Base-by-base conservation (phyloP, 2,329 filamentous ascomycete genomes). In the Thielaviopsis musarum region DNA sequence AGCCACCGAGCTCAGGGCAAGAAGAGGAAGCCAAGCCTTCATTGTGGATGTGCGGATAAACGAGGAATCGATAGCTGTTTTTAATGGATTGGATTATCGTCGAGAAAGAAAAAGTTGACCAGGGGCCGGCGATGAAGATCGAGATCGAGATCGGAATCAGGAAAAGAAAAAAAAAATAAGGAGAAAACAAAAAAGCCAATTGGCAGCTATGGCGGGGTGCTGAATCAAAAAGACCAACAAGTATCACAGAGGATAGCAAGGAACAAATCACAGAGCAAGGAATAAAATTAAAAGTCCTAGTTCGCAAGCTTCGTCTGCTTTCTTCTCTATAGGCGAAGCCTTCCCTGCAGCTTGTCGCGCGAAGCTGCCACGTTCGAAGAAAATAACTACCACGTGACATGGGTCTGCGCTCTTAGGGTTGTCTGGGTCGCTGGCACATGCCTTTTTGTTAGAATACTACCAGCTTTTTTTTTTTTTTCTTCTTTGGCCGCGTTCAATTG, bases 1-100 rank as follows among this genome's bases (percentile, higher is more conserved):
- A 63, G 86, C 82, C 62, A 79, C 74, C 60, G 77, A 73, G 71
- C 75, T 74, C 71, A 91, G 76, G 63, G 85, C 77, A 68, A 89
- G 76, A 65, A 88, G 72, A 62, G 86, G 73, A 63, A 87, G 74
- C 67, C 87, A 71, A 62, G 75, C 69, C 70, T 77, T 80, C 82
- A 85, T 85, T 21, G n/a, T 61, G 30, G 30, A 5, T 34, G 10
- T 34, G 30, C 9, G 30, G 30, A 34, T 28, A 7, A 7, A 28
- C 7, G 26, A 28, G 26, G 26, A 28, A 28, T 12, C 30, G 30
- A 34, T 34, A 34, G 45, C n/a, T 21, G 6, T n/a, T n/a, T n/a
- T n/a, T n/a, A n/a, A n/a, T n/a, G n/a, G n/a, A 6, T 28, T 10
- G 51, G 51, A 22, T n/a, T 34, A 7, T 34, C 5, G 30, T 34